Percentiles rank a stretch among this genome's conserved stretches.
Conservation (phyloP, 352 stramenopile genomes). For the Globisporangium barbulae region DNA sequence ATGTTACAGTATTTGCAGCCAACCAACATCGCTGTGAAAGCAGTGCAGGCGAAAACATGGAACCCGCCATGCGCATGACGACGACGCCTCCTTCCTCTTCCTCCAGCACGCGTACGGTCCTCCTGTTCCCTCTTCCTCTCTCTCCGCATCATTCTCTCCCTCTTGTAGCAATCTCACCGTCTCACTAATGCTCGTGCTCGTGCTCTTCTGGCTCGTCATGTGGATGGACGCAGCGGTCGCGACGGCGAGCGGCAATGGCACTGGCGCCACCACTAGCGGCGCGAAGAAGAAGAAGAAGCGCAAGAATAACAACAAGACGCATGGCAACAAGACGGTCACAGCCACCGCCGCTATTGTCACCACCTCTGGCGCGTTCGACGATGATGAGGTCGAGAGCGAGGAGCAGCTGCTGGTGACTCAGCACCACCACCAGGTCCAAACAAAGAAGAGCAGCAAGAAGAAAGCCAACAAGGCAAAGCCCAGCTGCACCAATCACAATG, state of each 20-base stretch:
- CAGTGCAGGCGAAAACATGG: not conserved
- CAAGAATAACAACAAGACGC: constrained; percentile 7
- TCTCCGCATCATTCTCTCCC: not conserved
- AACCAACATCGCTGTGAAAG: too few relatives aligned
- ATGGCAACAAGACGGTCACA: not conserved
- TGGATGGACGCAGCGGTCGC: not conserved
- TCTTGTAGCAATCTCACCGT: not conserved
- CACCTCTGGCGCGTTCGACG: not conserved
- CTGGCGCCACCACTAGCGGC: not conserved
- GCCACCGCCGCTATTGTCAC: not conserved
- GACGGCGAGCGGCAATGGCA: not conserved
- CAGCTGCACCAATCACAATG: not conserved
- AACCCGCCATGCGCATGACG: not conserved
- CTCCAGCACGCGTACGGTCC: not conserved
- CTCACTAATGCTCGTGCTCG: constrained; percentile 13
- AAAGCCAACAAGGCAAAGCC: not conserved
- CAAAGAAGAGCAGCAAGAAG: constrained; percentile 12
- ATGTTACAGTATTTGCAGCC: too few relatives aligned
- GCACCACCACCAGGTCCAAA: constrained; percentile 2
- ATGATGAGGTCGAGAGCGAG: constrained; percentile 12
- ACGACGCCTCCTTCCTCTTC: not conserved
- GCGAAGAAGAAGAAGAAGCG: constrained; percentile 18
- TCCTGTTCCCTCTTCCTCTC: not conserved
- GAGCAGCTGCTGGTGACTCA: constrained; percentile 10
- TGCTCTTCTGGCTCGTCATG: constrained; percentile 12